Percentiles rank a stretch among this genome's conserved stretches.
These are phyloP conservation scores for Suhomyces pyralidae DNA, from an alignment of 805 yeast genomes.

Conservation along the genomic window DNA sequence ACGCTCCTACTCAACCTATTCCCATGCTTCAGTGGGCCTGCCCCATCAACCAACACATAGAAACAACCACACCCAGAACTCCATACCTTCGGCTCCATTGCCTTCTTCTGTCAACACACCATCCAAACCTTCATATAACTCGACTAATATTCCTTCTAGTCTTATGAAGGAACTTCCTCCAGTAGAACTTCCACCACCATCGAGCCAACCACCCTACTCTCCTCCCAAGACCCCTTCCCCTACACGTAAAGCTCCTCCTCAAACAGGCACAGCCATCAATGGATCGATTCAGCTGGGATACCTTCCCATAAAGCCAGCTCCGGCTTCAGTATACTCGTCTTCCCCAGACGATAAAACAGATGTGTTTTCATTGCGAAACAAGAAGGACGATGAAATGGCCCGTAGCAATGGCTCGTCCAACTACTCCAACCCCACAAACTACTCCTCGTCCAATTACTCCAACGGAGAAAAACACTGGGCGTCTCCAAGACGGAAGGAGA, in stretches of 20 bases:
- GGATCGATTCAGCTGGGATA: background rate
- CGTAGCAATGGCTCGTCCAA: conserved; percentile 19
- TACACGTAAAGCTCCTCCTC: conserved; percentile 9
- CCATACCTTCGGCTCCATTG: conserved; percentile 1
- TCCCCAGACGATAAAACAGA: conserved; percentile 17
- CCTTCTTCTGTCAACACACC: conserved; percentile 1
- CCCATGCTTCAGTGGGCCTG: conserved; percentile 14
- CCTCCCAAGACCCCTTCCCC: conserved; percentile 11
- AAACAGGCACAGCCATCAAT: background rate
- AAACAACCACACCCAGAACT: background rate
- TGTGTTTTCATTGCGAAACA: conserved; percentile 14
- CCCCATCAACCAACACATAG: background rate
- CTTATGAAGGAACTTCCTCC: conserved; percentile 2
- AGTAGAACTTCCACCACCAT: conserved; percentile 4
- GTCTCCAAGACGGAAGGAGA: conserved; percentile 37
- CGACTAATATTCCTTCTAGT: background rate
- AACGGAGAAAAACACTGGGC: conserved; percentile 38
- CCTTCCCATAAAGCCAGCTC: conserved; percentile 5
- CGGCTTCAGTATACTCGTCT: conserved; percentile 9
- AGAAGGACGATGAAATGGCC: conserved; percentile 8
- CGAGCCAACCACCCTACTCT: conserved; percentile 7
- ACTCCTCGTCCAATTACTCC: conserved; percentile 18
- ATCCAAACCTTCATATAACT: background rate
- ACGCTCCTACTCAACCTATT: conserved; percentile 26
- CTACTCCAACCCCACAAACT: conserved; percentile 40